Evolutionary conservation across 306 rosid genomes (phyloP).

Genomic region (Morella rubra): DNA sequence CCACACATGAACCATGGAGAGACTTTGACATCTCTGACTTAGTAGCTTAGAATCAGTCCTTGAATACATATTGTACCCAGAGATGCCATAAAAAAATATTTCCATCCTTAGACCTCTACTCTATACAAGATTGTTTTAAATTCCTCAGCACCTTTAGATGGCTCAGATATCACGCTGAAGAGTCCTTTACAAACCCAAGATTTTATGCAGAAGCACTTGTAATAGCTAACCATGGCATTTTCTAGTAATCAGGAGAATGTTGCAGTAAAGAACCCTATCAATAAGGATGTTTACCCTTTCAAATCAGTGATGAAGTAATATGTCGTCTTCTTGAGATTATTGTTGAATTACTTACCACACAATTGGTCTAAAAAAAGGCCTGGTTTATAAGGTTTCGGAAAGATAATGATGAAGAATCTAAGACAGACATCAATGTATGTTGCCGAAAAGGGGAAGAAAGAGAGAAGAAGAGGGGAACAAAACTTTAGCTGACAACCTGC

Average conservation of each 20-base stretch:
- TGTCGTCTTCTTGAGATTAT: neutral
- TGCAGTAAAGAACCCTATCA: neutral
- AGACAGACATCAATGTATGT: neutral
- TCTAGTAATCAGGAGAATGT: neutral
- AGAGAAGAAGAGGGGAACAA: too few species aligned
- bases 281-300: too few species aligned
- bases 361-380: neutral
- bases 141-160: neutral
- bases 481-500: neutral
- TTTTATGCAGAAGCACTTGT: neutral
- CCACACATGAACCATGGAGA: too few species aligned
- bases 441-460: neutral
- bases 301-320: neutral
- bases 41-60: neutral
- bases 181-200: neutral
- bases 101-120: neutral
- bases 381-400: neutral
- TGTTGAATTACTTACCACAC: neutral
- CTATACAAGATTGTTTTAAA: conserved; percentile 15
- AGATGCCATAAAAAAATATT: neutral
- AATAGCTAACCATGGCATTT: neutral
- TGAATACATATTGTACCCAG: neutral
- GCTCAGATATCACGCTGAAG: neutral
- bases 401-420: neutral
- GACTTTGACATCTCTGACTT: too few species aligned